Conservation (phyloP, 495 filamentous ascomycete genomes). For the Neurospora sp. region DNA sequence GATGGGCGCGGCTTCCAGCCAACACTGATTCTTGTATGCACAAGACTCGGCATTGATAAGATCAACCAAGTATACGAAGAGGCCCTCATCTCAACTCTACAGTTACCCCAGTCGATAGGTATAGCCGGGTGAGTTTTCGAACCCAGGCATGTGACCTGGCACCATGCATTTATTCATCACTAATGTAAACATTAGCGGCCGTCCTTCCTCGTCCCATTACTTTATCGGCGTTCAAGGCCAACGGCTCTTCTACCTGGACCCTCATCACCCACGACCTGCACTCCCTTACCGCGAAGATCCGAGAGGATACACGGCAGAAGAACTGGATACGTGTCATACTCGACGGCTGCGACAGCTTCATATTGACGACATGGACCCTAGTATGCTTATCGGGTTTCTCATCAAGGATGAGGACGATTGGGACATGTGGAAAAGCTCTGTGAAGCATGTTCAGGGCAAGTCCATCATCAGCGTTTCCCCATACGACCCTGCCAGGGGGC, state of each 20-base stretch:
- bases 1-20: slow-evolving; percentile 59
- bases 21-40: slow-evolving; percentile 80
- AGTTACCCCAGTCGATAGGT: slow-evolving; percentile 82
- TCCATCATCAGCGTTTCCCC: slow-evolving; percentile 74
- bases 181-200: slow-evolving; percentile 49
- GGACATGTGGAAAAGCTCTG: slow-evolving; percentile 62
- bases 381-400: slow-evolving; percentile 96
- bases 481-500: slow-evolving; percentile 47
- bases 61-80: slow-evolving; percentile 91
- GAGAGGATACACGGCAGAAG: slow-evolving; percentile 52
- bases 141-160: not conserved
- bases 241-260: slow-evolving; percentile 90
- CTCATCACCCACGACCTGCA: slow-evolving; percentile 66
- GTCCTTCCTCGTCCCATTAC: slow-evolving; percentile 91
- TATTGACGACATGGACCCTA: slow-evolving; percentile 91
- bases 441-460: slow-evolving; percentile 65
- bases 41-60: slow-evolving; percentile 83
- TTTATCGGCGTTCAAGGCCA: slow-evolving; percentile 91
- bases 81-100: slow-evolving; percentile 67
- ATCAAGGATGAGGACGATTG: slow-evolving; percentile 78
- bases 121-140: slow-evolving; percentile 75
- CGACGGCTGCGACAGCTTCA: slow-evolving; percentile 71
- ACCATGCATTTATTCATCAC: not conserved
- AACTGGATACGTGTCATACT: slow-evolving; percentile 80
- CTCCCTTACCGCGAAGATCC: slow-evolving; percentile 46